Evolutionary conservation across 805 yeast species (phyloP).

Genomic region (Zygosaccharomyces bailii): DNA sequence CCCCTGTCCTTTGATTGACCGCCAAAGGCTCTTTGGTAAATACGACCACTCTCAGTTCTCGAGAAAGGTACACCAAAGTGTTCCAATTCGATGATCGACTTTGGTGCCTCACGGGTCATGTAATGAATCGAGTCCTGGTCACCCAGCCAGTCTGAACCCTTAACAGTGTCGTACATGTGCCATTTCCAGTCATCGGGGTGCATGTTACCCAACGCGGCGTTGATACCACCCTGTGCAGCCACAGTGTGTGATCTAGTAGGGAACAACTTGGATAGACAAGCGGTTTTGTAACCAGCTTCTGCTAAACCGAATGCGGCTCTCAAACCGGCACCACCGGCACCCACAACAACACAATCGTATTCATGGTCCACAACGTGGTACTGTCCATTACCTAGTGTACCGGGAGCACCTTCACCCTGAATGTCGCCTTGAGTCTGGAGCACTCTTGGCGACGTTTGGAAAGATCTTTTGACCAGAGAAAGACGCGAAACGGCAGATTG

Average conservation of each 20-base stretch:
- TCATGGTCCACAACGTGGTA: conserved; percentile 96
- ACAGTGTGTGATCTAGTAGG: conserved; percentile 99
- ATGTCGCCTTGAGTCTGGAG: conserved; percentile 38
- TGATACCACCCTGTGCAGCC: conserved; percentile 99
- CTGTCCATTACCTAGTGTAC: conserved; percentile 39
- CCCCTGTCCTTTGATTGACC: conserved; percentile 95
- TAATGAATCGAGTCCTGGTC: conserved; percentile 99
- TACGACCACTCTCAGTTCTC: conserved; percentile 93
- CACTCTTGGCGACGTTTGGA: conserved; percentile 8
- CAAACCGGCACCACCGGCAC: conserved; percentile 99
- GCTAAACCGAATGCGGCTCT: conserved; percentile 98
- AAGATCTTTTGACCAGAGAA: conserved; percentile 10
- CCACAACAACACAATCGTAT: conserved; percentile 95
- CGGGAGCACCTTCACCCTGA: conserved; percentile 50
- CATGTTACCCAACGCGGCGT: conserved; percentile 98
- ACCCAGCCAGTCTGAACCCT: conserved; percentile 99
- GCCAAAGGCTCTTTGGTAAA: conserved; percentile 98
- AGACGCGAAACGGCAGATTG: conserved; percentile 9
- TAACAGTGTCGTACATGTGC: conserved; percentile 99
- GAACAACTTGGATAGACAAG: conserved; percentile 93
- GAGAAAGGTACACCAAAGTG: conserved; percentile 98
- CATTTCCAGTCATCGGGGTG: conserved; percentile 98
- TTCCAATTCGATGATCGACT: conserved; percentile 92
- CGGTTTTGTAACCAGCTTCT: conserved; percentile 95
- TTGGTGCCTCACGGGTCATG: conserved; percentile 98